Conservation (phyloP, 805 yeast species). For the Lipomyces chichibuensis region DNA sequence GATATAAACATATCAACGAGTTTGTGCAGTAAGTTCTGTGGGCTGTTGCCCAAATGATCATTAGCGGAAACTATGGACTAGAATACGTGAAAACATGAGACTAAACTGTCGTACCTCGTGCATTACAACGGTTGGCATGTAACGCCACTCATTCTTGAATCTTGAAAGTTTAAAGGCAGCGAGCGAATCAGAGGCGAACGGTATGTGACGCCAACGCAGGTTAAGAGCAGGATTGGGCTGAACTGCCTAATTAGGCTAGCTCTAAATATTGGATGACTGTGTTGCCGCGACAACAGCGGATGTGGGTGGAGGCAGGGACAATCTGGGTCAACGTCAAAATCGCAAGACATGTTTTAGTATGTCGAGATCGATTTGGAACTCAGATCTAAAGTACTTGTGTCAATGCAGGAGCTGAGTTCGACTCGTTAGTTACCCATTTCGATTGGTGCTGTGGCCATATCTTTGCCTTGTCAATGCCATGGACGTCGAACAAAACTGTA, state of each 20-base stretch:
- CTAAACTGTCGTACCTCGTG: background rate
- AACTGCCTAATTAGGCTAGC: background rate
- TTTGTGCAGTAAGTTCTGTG: background rate
- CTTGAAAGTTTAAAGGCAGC: background rate
- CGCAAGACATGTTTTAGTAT: background rate
- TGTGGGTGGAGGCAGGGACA: no score
- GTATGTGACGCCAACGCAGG: background rate
- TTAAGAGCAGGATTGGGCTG: background rate
- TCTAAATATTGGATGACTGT: background rate
- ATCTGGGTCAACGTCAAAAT: no score
- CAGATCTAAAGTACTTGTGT: background rate
- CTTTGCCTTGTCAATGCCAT: no score
- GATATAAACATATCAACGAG: background rate
- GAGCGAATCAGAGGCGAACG: background rate
- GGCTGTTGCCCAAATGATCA: background rate
- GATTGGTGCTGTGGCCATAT: no score
- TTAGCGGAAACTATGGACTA: background rate
- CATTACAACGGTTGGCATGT: background rate
- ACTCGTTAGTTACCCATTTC: no score
- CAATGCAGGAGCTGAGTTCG: no score
- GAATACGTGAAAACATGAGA: background rate
- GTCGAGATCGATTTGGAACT: background rate
- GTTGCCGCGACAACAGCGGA: background rate
- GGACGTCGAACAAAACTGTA: no score
- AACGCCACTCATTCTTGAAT: background rate